Evolutionary conservation across 345 rosid species (phyloP), one percentile per base, ranked within the genome.

Genomic region (Stellera chamaejasme): DNA sequence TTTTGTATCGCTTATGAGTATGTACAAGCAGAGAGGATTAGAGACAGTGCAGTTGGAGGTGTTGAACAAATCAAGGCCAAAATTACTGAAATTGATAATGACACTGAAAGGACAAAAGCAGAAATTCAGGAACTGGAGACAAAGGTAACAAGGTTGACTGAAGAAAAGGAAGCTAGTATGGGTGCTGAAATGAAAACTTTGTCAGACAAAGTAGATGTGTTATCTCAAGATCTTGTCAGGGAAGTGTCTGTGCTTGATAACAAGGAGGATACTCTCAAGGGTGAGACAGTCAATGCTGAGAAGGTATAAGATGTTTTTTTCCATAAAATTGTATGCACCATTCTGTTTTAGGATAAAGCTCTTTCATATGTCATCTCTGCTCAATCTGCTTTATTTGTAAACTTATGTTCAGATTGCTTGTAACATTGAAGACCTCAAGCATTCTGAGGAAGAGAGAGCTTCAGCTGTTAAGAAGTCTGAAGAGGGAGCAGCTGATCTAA

Each of bases 81-180:
- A 57, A 80, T 87, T 50, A 42, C 66, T 2, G 74, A 67, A 58
- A 84, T 87, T 62, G 95, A 89, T 28, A 74, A 63, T 58, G 71
- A 69, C 59, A 46, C 79, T 16, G 87, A 61, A 54, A 79, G 60
- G 65, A 66, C 68, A 54, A 66, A 48, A 53, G 70, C 3, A 25
- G 79, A 89, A 52, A 68, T 82, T 55, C 74, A 74, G 68, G 88
- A 79, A 28, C 70, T 83, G 74, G 99, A 93, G 79, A 70, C 67
- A 42, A 74, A 77, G 19, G 60, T 87, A 49, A 72, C 83, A 11
- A 70, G 60, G 53, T 56, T 93, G 79, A 78, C 84, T 52, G 85
- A 78, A 60, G 92, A 83, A 64, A 89, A 79, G 70, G 99, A 89
- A 83, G 96, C 88, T 60, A 80, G 78, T 59, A 76, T 93, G 95